These are phyloP conservation scores for Candida sanyaensis DNA, from an alignment of 1,139 yeast species.

Conservation along the genomic window DNA sequence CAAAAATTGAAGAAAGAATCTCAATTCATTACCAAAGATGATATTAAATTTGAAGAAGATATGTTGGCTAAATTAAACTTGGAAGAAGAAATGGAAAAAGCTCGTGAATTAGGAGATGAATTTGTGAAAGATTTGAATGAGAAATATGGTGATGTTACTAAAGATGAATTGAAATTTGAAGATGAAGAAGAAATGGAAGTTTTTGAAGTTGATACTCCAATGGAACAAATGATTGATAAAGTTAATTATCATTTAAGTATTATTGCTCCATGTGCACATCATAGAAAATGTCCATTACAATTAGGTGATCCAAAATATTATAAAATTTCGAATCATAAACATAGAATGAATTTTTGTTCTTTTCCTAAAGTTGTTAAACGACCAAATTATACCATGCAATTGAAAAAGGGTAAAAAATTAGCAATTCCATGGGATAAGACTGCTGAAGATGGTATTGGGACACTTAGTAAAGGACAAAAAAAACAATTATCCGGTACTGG, in stretches of 20 bases:
- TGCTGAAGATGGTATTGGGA: conserved; percentile 56
- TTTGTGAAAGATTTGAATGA: conserved; percentile 17
- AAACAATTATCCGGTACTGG: conserved; percentile 61
- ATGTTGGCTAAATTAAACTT: conserved; percentile 28
- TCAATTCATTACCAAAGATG: conserved; percentile 36
- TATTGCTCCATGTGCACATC: conserved; percentile 92
- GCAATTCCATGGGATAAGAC: conserved; percentile 72
- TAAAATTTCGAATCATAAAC: conserved; percentile 60
- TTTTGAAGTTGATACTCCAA: conserved; percentile 17
- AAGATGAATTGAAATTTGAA: conserved; percentile 51
- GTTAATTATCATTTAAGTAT: conserved; percentile 59
- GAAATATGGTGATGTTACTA: conserved; percentile 43
- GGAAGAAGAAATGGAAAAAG: conserved; percentile 16
- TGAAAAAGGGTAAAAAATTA: conserved; percentile 77
- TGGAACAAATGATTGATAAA: conserved; percentile 15
- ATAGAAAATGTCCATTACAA: conserved; percentile 84
- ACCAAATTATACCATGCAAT: conserved; percentile 75
- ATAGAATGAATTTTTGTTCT: conserved; percentile 70
- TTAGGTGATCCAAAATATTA: conserved; percentile 71
- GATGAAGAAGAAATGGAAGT: conserved; percentile 48
- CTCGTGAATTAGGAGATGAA: conserved; percentile 12
- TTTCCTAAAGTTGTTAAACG: conserved; percentile 73
- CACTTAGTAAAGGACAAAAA: conserved; percentile 26
- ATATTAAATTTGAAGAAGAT: conserved; percentile 33
- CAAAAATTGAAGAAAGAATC: conserved; percentile 34